Conservation (phyloP, 2,329 filamentous ascomycete genomes). For the Colletotrichum gigasporum region DNA sequence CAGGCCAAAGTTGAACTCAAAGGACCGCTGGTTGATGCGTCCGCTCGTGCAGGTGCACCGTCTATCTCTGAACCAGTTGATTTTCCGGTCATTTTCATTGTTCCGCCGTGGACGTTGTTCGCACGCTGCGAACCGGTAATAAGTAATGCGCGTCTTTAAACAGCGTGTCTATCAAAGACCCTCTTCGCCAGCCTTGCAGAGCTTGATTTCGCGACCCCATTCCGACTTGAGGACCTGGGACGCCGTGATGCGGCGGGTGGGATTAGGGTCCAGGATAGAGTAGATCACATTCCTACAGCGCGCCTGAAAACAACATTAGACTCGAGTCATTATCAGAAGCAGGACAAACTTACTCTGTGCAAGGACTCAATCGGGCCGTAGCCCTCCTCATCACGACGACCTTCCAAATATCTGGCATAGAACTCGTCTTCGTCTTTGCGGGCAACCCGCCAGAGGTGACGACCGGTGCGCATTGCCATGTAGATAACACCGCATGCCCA, state of each 20-base stretch:
- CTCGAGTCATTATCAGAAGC: not conserved
- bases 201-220: conserved; percentile 97
- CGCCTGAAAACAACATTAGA: conserved; percentile 64
- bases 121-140: not conserved
- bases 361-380: conserved; percentile 96
- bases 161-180: conserved; percentile 72
- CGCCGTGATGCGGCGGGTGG: conserved; percentile 89
- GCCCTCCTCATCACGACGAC: conserved; percentile 91
- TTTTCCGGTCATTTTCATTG: not conserved
- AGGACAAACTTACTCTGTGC: conserved; percentile 77
- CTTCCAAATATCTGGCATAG: conserved; percentile 92
- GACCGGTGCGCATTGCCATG: conserved; percentile 98
- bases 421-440: conserved; percentile 98
- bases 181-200: conserved; percentile 96
- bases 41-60: conserved; percentile 12
- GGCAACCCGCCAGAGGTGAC: conserved; percentile 96
- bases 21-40: conserved; percentile 19
- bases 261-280: conserved; percentile 96
- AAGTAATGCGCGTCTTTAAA: not conserved
- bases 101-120: conserved; percentile 10
- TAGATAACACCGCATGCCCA: conserved; percentile 99
- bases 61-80: conserved; percentile 16
- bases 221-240: conserved; percentile 98
- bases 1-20: conserved; percentile 11
- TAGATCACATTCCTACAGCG: conserved; percentile 99